Evolutionary conservation across 495 filamentous ascomycete species (phyloP), one percentile per base, ranked within the genome.

Genomic region (Neurospora sp.): DNA sequence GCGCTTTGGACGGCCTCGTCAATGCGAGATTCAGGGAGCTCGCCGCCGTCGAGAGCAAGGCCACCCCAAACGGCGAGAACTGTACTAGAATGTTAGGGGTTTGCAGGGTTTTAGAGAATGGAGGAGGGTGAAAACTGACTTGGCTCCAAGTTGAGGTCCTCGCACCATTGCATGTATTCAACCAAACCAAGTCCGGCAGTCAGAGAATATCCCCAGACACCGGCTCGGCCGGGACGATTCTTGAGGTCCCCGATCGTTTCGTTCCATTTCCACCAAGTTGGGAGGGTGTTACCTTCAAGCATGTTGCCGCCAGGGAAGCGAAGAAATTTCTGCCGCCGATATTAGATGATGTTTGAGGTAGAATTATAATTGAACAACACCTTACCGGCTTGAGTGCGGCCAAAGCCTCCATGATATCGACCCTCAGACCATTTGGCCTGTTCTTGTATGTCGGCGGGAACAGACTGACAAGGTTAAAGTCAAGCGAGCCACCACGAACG

Each of bases 241-340:
- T 86, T 88, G 3, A 92, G 82, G 0, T 88, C 87, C 0, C 91
- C 91, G 69, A 93, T 87, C 3, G 90, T 91, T 72, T 88, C 83
- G 76, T 91, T 90, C 91, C 91, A 93, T 60, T 88, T 86, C 90
- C 91, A 93, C 75, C 85, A 84, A 60, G 82, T 83, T 20, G 78
- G 79, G 42, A 86, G 82, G 31, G 78, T 86, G 44, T 86, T 77
- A 35, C 89, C 89, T 75, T 91, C 89, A 74, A 91, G 79, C 78
- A 91, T 91, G 76, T 92, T 92, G 2, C 91, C 91, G 37, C 90
- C 90, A 0, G 90, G 90, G 54, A 91, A 87, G 7, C 91, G 84
- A 42, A 93, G 82, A 75, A 91, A 89, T 35, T 77, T 84, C 73
- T 78, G 71, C 73, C 72, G 10, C 35, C 35, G 0, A 40, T 4